These are phyloP conservation scores for Protomyces lactucae-debilis DNA, from an alignment of 1,139 yeast genomes.

Conservation along the genomic window DNA sequence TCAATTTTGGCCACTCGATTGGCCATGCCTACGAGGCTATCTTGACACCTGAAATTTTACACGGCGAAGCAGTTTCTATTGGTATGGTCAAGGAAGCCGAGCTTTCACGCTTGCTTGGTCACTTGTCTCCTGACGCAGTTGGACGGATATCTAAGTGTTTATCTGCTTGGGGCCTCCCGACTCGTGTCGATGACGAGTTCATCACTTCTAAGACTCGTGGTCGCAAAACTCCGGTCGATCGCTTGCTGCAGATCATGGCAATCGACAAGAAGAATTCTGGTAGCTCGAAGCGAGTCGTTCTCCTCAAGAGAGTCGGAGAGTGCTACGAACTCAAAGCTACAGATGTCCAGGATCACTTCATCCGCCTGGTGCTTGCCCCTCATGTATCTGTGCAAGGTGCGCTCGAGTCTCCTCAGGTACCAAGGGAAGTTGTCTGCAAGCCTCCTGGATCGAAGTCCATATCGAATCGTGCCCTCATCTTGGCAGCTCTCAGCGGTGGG, in stretches of 20 bases:
- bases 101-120: constrained; percentile 80
- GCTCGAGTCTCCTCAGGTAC: constrained; percentile 32
- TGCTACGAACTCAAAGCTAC: constrained; percentile 89
- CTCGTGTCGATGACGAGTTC: constrained; percentile 67
- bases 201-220: constrained; percentile 64
- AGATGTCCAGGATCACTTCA: constrained; percentile 69
- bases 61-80: constrained; percentile 95
- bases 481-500: constrained; percentile 89
- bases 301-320: constrained; percentile 77
- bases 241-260: constrained; percentile 75
- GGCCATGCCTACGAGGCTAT: constrained; percentile 99
- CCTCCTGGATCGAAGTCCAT: constrained; percentile 99
- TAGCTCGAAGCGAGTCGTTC: constrained; percentile 75
- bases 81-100: constrained; percentile 97
- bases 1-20: constrained; percentile 94
- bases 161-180: constrained; percentile 79
- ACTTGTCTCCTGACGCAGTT: constrained; percentile 86
- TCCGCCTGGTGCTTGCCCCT: constrained; percentile 59
- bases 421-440: constrained; percentile 44
- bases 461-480: constrained; percentile 85
- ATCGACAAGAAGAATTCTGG: constrained; percentile 97
- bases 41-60: constrained; percentile 89
- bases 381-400: constrained; percentile 27
- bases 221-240: constrained; percentile 66
- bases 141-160: constrained; percentile 82